These are phyloP conservation scores for Mercurialis annua DNA, from an alignment of 345 rosid species.

Conservation along the genomic window DNA sequence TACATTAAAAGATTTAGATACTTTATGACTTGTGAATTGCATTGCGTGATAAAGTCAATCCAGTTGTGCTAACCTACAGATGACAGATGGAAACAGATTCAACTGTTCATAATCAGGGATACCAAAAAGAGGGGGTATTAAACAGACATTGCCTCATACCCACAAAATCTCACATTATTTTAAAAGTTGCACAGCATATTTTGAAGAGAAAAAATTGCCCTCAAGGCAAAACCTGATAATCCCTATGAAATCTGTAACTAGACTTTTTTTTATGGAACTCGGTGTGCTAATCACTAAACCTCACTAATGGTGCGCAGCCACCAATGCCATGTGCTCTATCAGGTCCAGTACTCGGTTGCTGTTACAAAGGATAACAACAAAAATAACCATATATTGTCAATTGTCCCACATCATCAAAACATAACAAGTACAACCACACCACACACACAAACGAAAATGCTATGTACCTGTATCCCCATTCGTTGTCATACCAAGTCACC, in stretches of 20 bases:
- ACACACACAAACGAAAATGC: background rate
- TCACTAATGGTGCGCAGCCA: slow-evolving; percentile 44
- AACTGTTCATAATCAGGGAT: background rate
- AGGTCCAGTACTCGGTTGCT: slow-evolving; percentile 98
- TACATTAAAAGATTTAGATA: too few relatives aligned
- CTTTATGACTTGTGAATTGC: too few relatives aligned
- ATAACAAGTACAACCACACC: background rate
- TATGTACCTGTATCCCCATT: slow-evolving; percentile 99
- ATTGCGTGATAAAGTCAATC: too few relatives aligned
- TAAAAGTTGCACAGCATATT: background rate
- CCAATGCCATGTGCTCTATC: slow-evolving; percentile 94
- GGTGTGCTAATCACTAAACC: slow-evolving; percentile 3
- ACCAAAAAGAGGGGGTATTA: background rate
- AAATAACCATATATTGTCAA: background rate
- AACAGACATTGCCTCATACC: background rate
- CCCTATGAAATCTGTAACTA: slow-evolving; percentile 13
- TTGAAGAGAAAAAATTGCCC: background rate
- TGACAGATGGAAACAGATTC: background rate
- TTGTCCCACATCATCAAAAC: too few relatives aligned
- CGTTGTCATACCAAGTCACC: slow-evolving; percentile 95
- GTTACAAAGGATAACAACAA: slow-evolving; percentile 25
- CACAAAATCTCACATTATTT: slow-evolving; percentile 8
- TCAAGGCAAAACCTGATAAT: slow-evolving; percentile 11
- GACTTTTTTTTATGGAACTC: background rate
- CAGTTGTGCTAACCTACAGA: too few relatives aligned